Conservation (phyloP, 225 moss, liverwort and hornwort species). For the Sphagnum contortum region DNA sequence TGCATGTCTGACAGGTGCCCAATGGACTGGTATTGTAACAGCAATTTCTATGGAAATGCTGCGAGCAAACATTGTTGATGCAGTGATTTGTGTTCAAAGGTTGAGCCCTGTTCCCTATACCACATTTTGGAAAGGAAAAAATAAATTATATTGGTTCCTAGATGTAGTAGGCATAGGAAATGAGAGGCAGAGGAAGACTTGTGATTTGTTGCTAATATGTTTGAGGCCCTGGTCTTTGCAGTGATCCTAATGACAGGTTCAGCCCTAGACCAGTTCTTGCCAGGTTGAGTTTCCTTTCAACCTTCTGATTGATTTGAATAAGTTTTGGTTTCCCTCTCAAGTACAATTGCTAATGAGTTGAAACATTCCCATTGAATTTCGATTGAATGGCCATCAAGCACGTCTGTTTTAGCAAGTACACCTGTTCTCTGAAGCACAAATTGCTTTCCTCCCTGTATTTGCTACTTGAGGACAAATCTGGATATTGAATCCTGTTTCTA, state of each 20-base stretch:
- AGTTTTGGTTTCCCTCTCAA: neutral
- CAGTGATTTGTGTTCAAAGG: constrained; percentile 98
- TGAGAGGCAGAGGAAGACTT: neutral
- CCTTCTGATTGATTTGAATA: neutral
- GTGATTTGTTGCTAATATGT: neutral
- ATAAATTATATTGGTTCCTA: no score
- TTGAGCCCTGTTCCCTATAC: constrained; percentile 14
- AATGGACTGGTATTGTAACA: constrained; percentile 98
- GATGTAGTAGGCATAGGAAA: no score
- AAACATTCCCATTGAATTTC: no score
- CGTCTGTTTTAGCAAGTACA: no score
- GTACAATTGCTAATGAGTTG: neutral
- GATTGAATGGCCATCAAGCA: no score
- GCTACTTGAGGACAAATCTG: no score
- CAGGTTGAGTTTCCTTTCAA: constrained; percentile 32
- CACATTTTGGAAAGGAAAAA: neutral
- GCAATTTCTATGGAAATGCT: constrained; percentile 98
- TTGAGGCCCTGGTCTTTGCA: constrained; percentile 16
- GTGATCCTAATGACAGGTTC: constrained; percentile 91
- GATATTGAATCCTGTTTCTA: no score
- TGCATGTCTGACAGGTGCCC: constrained; percentile 59
- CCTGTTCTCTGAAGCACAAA: no score
- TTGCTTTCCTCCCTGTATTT: no score
- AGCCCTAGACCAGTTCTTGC: constrained; percentile 91
- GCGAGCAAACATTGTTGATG: constrained; percentile 72